A percentile compares a stretch with the other conserved stretches of the same genome.
Evolutionary conservation across 352 stramenopile species (phyloP).

Genomic region (Peronospora belbahrii): DNA sequence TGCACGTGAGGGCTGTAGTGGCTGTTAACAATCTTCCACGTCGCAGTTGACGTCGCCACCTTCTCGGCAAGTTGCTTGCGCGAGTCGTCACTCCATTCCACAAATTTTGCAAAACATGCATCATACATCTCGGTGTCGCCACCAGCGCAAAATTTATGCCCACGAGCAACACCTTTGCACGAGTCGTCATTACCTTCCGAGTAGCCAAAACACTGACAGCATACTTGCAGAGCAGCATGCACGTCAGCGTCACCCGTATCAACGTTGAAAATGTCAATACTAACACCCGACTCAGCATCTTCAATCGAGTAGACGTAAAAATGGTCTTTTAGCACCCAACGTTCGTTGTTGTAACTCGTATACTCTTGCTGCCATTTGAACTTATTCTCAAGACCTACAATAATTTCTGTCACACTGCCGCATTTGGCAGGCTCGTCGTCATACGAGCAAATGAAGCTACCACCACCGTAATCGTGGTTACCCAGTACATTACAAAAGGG

Average conservation of each 20-base stretch:
- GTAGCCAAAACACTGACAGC: slow-evolving; percentile 21
- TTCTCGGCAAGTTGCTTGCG: not conserved
- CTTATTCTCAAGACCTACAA: slow-evolving; percentile 16
- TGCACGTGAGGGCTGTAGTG: slow-evolving; percentile 18
- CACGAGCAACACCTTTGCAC: slow-evolving; percentile 5
- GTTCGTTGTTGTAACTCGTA: slow-evolving; percentile 11
- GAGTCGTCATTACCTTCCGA: not conserved
- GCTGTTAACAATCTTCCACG: slow-evolving; percentile 22
- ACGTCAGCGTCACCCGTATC: slow-evolving; percentile 15
- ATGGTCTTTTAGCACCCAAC: slow-evolving; percentile 11
- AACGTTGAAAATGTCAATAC: slow-evolving; percentile 16
- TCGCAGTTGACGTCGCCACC: slow-evolving; percentile 11
- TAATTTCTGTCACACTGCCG: slow-evolving; percentile 2
- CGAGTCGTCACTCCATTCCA: slow-evolving; percentile 7
- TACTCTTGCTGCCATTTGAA: slow-evolving; percentile 14
- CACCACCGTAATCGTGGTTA: slow-evolving; percentile 23
- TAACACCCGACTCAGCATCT: slow-evolving; percentile 11
- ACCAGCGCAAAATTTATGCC: slow-evolving; percentile 10
- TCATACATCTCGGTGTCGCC: slow-evolving; percentile 12
- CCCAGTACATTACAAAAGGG: slow-evolving; percentile 12
- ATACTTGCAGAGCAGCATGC: slow-evolving; percentile 4
- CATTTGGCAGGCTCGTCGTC: slow-evolving; percentile 4
- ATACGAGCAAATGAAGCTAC: slow-evolving; percentile 10
- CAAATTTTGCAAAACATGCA: slow-evolving; percentile 6
- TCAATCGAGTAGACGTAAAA: slow-evolving; percentile 11